Evolutionary conservation across 2,329 filamentous ascomycete genomes (phyloP).

Genomic region (Fusarium nanum): DNA sequence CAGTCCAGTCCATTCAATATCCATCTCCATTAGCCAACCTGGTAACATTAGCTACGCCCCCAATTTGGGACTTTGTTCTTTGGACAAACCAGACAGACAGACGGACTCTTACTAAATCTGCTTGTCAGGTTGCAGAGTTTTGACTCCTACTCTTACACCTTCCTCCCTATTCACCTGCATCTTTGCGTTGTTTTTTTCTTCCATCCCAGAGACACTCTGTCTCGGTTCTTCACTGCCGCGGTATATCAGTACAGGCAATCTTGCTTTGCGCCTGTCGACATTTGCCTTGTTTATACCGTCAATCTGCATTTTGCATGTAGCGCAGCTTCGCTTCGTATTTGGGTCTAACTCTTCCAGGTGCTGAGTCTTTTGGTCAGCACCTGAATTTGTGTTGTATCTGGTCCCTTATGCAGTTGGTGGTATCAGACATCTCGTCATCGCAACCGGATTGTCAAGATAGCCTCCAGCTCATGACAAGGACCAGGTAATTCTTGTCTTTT

Average conservation of each 20-base stretch:
- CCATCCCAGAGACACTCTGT: constrained; percentile 1
- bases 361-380: constrained; percentile 20
- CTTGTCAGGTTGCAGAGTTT: constrained; percentile 23
- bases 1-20: constrained; percentile 4
- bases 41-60: constrained; percentile 33
- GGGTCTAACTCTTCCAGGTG: constrained; percentile 22
- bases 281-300: constrained; percentile 17
- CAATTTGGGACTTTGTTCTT: constrained; percentile 33
- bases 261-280: constrained; percentile 14
- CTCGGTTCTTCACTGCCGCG: constrained; percentile 1
- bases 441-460: constrained; percentile 13
- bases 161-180: constrained; percentile 14
- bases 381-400: constrained; percentile 2
- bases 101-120: constrained; percentile 33
- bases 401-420: constrained; percentile 15
- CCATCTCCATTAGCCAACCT: constrained; percentile 19
- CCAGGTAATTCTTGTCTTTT: constrained; percentile 19
- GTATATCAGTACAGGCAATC: constrained; percentile 3
- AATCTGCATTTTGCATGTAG: constrained; percentile 27
- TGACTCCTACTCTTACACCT: constrained; percentile 23
- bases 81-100: constrained; percentile 24
- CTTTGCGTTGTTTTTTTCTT: constrained; percentile 18
- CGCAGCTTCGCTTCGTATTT: constrained; percentile 28
- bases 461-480: constrained; percentile 10
- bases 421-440: constrained; percentile 34